Base-by-base conservation (phyloP, 139 green algal species). In the Nannochloris sp. region DNA sequence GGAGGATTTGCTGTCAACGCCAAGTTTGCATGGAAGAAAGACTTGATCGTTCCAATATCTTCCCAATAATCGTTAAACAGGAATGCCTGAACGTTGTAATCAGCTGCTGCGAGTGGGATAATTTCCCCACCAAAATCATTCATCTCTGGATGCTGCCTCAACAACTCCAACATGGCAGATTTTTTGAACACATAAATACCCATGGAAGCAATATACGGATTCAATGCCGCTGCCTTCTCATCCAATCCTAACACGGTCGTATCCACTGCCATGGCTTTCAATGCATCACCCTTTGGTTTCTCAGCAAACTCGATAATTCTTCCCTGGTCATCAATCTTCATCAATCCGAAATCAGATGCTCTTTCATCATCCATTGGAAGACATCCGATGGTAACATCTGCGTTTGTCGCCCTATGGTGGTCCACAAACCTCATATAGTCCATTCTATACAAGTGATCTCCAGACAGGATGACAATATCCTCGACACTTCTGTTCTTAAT, bases 161-260 rank as follows among this genome's bases (percentile, higher is more conserved):
- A 78, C 57, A 94, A 77, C 31, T 95, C 61, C 30, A 91, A 29
- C 49, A 98, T 81, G 14, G 90, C 78, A 4, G 82, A 63, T 82
- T 96, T 96, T 79, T 95, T 96, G 87, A 99, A 99, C 26, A 99
- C 90, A 69, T 99, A 99, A 82, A 99, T 98, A 62, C 94, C 94
- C 94, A 99, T 99, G 62, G 83, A 95, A 2, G 93, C 94, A 57
- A 99, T 98, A 89, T 87, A 99, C 8, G 89, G 85, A 76, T 88
- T 87, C 68, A 89, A 60, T 57, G 73, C 31, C 1, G 90, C 89
- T 58, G 90, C 80, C 51, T 84, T 80, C 3, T 76, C 45, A 16
- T 68, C 73, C 55, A 95, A 83, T 11, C 82, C 87, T 55, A 95
- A 82, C 31, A 95, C 72, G 28, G 90, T 95, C 11, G 92, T 98